These are phyloP conservation scores for Plasmopara muralis DNA, from an alignment of 352 stramenopile species.

Conservation along the genomic window DNA sequence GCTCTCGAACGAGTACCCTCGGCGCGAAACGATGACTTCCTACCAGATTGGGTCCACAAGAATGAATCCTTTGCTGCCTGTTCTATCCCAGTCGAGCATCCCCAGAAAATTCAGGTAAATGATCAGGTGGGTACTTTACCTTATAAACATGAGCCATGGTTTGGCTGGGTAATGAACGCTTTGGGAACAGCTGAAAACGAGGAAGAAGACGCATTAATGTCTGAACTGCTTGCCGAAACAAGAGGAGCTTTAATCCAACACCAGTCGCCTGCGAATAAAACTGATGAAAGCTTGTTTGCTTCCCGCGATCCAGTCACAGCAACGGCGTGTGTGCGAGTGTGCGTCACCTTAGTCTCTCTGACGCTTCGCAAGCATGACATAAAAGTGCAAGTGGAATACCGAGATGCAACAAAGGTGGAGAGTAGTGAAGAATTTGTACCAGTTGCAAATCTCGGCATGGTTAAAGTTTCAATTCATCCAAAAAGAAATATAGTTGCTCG, in stretches of 20 bases:
- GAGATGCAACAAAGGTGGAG: conserved; percentile 14
- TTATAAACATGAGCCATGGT: conserved; percentile 39
- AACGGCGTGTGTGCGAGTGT: conserved; percentile 46
- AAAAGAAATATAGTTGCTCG: conserved; percentile 44
- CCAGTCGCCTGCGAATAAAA: conserved; percentile 11
- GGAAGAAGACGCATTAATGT: conserved; percentile 59
- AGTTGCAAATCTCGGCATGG: conserved; percentile 77
- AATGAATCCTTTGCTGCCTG: background rate
- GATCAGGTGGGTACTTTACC: background rate
- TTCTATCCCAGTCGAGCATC: background rate
- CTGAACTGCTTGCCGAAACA: conserved; percentile 63
- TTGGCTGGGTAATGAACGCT: conserved; percentile 65
- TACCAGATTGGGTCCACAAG: background rate
- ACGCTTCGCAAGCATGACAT: conserved; percentile 58
- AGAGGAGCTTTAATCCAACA: conserved; percentile 39
- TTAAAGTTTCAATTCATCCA: conserved; percentile 45
- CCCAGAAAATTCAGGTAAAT: background rate
- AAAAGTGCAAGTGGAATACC: conserved; percentile 8
- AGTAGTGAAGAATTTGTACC: conserved; percentile 54
- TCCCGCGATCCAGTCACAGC: conserved; percentile 18
- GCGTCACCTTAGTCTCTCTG: conserved; percentile 46
- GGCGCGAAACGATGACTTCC: background rate
- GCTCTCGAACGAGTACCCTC: conserved; percentile 1
- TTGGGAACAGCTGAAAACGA: conserved; percentile 43
- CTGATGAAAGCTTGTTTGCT: conserved; percentile 9